Conservation (phyloP, 495 filamentous ascomycete species). For the Tetracladium marchalianum region DNA sequence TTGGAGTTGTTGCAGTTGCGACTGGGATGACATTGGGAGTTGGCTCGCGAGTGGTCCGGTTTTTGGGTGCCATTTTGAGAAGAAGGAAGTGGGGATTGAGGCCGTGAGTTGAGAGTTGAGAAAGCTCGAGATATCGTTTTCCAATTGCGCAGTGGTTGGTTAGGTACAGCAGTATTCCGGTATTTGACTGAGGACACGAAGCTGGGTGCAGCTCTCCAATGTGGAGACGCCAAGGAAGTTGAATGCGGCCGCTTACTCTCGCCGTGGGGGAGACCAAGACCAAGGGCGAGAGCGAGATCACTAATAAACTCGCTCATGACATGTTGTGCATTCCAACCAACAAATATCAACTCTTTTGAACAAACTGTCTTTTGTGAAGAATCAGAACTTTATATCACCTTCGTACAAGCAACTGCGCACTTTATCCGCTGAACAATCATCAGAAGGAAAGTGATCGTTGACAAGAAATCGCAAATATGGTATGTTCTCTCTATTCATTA, state of each 20-base stretch:
- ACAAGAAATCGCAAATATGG: constrained; percentile 12
- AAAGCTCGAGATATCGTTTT: not conserved
- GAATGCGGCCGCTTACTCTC: not conserved
- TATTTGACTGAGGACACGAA: constrained; percentile 28
- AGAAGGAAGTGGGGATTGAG: not conserved
- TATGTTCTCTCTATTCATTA: not conserved
- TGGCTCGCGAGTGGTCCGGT: constrained; percentile 15
- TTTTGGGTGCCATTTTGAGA: constrained; percentile 29
- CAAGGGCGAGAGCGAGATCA: too few relatives aligned
- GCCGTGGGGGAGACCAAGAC: too few relatives aligned
- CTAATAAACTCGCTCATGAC: too few relatives aligned
- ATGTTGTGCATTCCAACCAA: too few relatives aligned
- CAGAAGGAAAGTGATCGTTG: constrained; percentile 1
- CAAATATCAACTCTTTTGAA: too few relatives aligned
- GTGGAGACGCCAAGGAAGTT: not conserved
- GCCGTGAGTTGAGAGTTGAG: not conserved
- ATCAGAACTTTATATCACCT: too few relatives aligned
- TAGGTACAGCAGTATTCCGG: not conserved
- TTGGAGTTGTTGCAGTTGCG: constrained; percentile 8
- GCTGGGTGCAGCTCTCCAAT: constrained; percentile 14
- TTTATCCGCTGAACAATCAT: too few relatives aligned
- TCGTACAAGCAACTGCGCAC: too few relatives aligned
- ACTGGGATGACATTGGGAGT: constrained; percentile 12
- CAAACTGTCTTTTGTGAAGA: too few relatives aligned
- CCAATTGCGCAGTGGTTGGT: too few relatives aligned